Conservation (phyloP, 2,329 filamentous ascomycete genomes). For the Sporothrix luriei region DNA sequence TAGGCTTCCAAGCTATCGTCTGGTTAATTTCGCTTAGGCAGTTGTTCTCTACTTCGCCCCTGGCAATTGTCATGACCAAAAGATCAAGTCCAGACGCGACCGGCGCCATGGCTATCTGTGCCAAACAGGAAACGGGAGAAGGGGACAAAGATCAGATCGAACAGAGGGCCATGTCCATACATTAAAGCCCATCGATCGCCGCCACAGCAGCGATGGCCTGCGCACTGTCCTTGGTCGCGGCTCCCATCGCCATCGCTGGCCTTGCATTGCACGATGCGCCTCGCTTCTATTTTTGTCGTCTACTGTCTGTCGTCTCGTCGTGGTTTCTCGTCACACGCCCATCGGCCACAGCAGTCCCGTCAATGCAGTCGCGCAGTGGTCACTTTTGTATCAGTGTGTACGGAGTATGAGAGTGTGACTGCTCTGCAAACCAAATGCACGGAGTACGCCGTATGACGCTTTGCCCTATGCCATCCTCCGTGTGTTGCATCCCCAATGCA, state of each 20-base stretch:
- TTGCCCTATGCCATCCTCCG: too few relatives aligned
- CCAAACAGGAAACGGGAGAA: constrained; percentile 10
- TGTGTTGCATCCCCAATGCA: neutral
- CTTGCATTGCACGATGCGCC: neutral
- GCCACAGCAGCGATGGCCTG: neutral
- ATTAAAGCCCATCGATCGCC: neutral
- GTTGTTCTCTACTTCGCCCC: too few relatives aligned
- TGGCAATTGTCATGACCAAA: too few relatives aligned
- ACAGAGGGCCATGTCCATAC: neutral
- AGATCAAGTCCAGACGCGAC: neutral
- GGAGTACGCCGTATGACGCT: neutral
- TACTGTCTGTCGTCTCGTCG: neutral
- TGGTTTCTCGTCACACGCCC: constrained; percentile 16
- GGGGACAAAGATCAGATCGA: constrained; percentile 5
- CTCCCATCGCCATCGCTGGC: constrained; percentile 14
- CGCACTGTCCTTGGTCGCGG: constrained; percentile 7
- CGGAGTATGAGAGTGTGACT: too few relatives aligned
- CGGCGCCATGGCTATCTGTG: neutral
- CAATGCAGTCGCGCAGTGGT: constrained; percentile 34
- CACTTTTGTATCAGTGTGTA: too few relatives aligned
- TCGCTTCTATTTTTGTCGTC: neutral
- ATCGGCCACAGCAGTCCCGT: constrained; percentile 26
- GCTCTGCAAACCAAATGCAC: too few relatives aligned
- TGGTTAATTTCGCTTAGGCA: too few relatives aligned
- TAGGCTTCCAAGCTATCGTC: too few relatives aligned